These are phyloP conservation scores for Pichia eremophila DNA, from an alignment of 805 yeast species.

Conservation along the genomic window DNA sequence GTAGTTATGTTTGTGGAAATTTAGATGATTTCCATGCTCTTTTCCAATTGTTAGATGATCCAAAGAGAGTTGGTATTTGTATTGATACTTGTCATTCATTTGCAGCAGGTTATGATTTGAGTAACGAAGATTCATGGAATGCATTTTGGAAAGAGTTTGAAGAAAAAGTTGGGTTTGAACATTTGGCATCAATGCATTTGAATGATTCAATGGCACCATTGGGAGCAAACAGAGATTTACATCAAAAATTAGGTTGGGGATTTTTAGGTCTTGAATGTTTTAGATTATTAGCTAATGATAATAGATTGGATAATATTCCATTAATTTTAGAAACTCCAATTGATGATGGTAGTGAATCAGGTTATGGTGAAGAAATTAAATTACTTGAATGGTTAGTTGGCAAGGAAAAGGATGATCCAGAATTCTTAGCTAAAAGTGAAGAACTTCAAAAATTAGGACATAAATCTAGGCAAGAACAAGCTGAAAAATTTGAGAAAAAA, in stretches of 20 bases:
- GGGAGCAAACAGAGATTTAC: constrained; percentile 84
- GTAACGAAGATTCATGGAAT: constrained; percentile 46
- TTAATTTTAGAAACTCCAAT: constrained; percentile 84
- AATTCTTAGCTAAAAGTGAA: constrained; percentile 37
- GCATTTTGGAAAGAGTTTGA: constrained; percentile 76
- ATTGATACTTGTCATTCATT: constrained; percentile 93
- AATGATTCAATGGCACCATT: constrained; percentile 94
- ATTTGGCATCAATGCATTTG: constrained; percentile 72
- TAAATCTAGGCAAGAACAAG: constrained; percentile 59
- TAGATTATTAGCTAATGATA: constrained; percentile 63
- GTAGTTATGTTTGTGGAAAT: constrained; percentile 76
- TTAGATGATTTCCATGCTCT: constrained; percentile 69
- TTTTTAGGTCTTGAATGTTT: constrained; percentile 83
- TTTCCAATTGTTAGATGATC: constrained; percentile 70
- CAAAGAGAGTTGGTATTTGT: constrained; percentile 86
- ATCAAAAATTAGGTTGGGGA: constrained; percentile 83
- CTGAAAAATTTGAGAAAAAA: constrained; percentile 55
- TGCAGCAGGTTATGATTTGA: constrained; percentile 91
- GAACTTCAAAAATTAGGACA: constrained; percentile 53
- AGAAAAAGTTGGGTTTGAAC: constrained; percentile 59
- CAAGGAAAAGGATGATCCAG: constrained; percentile 41
- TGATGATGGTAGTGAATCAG: constrained; percentile 43
- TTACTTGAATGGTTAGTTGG: constrained; percentile 75
- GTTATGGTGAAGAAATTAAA: constrained; percentile 76
- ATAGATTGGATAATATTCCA: constrained; percentile 57